Evolutionary conservation across 2,329 filamentous ascomycete species (phyloP).

Genomic region (Ophidiomyces ophidiicola): DNA sequence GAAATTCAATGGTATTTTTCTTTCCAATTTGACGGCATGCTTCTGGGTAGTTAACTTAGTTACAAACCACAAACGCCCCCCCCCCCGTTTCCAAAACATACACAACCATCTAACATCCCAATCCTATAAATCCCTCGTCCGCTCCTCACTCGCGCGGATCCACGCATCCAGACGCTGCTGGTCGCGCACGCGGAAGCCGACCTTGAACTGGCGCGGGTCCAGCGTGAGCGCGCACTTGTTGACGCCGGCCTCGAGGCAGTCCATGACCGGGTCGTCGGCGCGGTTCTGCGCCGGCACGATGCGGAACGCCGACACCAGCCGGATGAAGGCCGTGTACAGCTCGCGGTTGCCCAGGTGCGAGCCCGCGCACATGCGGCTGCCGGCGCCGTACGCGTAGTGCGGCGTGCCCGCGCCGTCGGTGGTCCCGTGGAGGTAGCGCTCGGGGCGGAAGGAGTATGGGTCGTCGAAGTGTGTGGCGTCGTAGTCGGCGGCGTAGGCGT

Average conservation of each 20-base stretch:
- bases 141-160: constrained; percentile 43
- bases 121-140: constrained; percentile 37
- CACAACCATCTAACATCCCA: not conserved
- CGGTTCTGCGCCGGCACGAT: constrained; percentile 39
- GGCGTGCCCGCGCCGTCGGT: constrained; percentile 42
- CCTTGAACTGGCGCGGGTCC: constrained; percentile 52
- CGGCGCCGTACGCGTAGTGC: constrained; percentile 52
- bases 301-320: constrained; percentile 47
- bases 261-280: constrained; percentile 42
- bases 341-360: constrained; percentile 52
- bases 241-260: constrained; percentile 46
- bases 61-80: not conserved
- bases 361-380: constrained; percentile 52
- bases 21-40: not conserved
- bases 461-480: constrained; percentile 56
- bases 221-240: constrained; percentile 48
- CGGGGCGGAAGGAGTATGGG: constrained; percentile 53
- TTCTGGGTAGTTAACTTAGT: not conserved
- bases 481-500: constrained; percentile 63
- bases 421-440: constrained; percentile 53
- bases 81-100: not conserved
- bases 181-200: constrained; percentile 42
- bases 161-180: constrained; percentile 37
- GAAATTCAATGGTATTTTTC: too few species aligned
- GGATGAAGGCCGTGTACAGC: constrained; percentile 48